These are phyloP conservation scores for Fraxinus sp. DNA, from an alignment of 305 asterid genomes.

Conservation along the genomic window DNA sequence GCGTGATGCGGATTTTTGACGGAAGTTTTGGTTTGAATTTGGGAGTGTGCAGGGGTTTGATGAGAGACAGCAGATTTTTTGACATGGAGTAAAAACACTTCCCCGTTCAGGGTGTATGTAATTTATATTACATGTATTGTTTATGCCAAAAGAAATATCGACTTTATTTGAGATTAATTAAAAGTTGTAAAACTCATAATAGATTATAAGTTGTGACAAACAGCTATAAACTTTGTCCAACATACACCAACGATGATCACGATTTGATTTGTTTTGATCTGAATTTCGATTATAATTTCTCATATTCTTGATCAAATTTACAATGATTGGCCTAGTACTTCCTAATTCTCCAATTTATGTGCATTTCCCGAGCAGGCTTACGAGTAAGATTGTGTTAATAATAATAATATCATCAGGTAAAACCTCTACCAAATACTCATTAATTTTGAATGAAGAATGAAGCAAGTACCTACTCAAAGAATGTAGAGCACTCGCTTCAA, in stretches of 20 bases:
- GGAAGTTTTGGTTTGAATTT: slow-evolving; percentile 34
- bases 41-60: slow-evolving; percentile 56
- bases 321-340: background rate
- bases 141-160: background rate
- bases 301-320: background rate
- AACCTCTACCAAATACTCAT: too few species aligned
- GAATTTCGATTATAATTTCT: background rate
- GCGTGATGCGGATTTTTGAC: slow-evolving; percentile 31
- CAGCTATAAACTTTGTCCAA: background rate
- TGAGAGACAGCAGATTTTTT: slow-evolving; percentile 58
- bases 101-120: background rate
- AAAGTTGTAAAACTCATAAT: background rate
- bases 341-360: background rate
- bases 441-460: too few species aligned
- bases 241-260: background rate
- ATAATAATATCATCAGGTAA: too few species aligned
- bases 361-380: background rate
- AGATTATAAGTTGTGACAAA: background rate
- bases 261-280: background rate
- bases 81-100: slow-evolving; percentile 38
- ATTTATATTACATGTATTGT: background rate
- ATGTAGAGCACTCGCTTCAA: too few species aligned
- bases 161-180: background rate
- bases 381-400: background rate
- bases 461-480: too few species aligned